Evolutionary conservation across 106 monocot species (phyloP), one percentile per base, ranked within the genome.

Genomic region (Dendrobium chrysotoxum): DNA sequence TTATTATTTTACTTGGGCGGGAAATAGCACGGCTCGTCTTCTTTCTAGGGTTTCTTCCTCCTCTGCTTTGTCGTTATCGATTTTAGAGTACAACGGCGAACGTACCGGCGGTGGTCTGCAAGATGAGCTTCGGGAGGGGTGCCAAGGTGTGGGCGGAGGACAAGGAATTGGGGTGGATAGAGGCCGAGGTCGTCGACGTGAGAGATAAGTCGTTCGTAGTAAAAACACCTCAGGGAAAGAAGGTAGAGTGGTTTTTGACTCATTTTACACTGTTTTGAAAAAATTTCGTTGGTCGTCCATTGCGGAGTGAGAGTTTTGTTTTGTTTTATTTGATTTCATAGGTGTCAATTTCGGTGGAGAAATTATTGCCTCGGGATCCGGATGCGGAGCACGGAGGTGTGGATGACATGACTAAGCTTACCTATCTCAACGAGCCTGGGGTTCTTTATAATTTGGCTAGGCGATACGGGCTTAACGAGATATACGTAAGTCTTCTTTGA

Each of bases 91-190:
- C 45, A 26, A 28, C 42, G 81, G 64, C 39, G 78, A 15, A 0
- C 39, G 23, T 28, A 26, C 17, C 47, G 53, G 68, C 73, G 50
- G 77, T 40, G 3, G 13, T 46, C 74, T 4, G 68, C 70, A 42
- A 76, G 83, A 95, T 93, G 95, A 89, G 89, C 82, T 88, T 86
- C 80, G 84, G 91, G 25, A 91, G 86, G 86, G 95, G 95, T 26
- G 85, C 85, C 47, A 89, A 85, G 78, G 95, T 93, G 40, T 95
- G 95, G 95, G 83, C 90, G 61, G 89, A 93, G 82, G 91, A 93
- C 82, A 89, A 82, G 85, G 93, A 89, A 40, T 81, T 47, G 76
- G 91, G 88, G 1, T 95, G 95, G 95, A 80, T 85, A 26, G 91
- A 90, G 83, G 95, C 85, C 2, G 90, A 95, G 67, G 89, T 95